A percentile compares a stretch with the other conserved stretches of the same genome.
phyloP scores from a whole-genome alignment of 164 flowering plant species.

The Paratinospora sagittata region DNA sequence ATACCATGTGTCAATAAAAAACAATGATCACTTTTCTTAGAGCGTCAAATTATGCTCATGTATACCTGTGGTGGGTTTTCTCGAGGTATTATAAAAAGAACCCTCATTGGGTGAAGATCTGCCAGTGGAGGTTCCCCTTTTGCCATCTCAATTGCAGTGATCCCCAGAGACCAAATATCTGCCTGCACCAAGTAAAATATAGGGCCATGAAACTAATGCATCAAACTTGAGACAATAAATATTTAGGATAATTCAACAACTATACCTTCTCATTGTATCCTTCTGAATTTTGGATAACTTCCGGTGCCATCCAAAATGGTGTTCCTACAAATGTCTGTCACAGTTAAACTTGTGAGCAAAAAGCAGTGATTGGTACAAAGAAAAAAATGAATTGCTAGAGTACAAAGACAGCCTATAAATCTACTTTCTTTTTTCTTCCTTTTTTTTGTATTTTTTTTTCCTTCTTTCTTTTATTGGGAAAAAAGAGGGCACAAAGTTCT shows the following conservation, averaged over 20 bases:
- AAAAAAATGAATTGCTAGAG: neutral
- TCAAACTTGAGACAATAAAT: conserved; percentile 7
- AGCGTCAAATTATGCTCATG: neutral
- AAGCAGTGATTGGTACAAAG: neutral
- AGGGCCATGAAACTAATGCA: conserved; percentile 5
- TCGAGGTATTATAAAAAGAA: conserved; percentile 96
- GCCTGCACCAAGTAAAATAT: conserved; percentile 54
- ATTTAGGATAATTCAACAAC: neutral
- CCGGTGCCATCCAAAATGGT: conserved; percentile 99
- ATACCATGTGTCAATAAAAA: neutral
- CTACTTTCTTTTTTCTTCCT: neutral
- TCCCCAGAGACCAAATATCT: conserved; percentile 99
- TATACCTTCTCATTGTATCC: conserved; percentile 95
- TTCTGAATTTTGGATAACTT: conserved; percentile 93
- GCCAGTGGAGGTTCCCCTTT: conserved; percentile 99
- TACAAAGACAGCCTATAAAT: neutral
- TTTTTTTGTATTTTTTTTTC: neutral
- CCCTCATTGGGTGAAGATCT: conserved; percentile 99
- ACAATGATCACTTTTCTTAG: neutral
- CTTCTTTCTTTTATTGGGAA: neutral
- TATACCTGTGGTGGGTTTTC: conserved; percentile 97
- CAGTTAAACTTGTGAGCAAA: conserved; percentile 24
- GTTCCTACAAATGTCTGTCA: conserved; percentile 98
- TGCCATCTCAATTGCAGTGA: conserved; percentile 98
- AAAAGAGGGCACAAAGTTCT: too few species aligned